Evolutionary conservation across 352 stramenopile genomes (phyloP).

Genomic region (Thraustotheca clavata): DNA sequence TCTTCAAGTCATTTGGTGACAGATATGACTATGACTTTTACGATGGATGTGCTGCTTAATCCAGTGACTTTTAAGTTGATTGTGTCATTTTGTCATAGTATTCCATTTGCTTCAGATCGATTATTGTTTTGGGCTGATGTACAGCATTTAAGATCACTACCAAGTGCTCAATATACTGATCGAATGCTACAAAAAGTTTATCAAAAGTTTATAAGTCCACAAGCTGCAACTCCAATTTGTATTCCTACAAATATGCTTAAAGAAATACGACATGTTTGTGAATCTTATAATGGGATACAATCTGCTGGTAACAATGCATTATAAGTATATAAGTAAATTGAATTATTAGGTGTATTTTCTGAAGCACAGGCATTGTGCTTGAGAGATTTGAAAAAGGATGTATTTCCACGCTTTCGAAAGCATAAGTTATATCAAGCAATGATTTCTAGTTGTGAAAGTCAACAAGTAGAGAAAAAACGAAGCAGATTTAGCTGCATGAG

Average conservation of each 20-base stretch:
- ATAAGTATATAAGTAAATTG: slow-evolving; percentile 33
- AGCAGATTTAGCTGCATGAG: not conserved
- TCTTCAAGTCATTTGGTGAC: not conserved
- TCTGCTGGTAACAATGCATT: not conserved
- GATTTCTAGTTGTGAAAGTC: slow-evolving; percentile 45
- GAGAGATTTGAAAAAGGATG: slow-evolving; percentile 54
- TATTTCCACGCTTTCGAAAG: slow-evolving; percentile 69
- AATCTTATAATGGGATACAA: slow-evolving; percentile 20
- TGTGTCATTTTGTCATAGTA: slow-evolving; percentile 45
- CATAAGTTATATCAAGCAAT: slow-evolving; percentile 71
- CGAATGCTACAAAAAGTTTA: slow-evolving; percentile 76
- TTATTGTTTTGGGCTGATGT: slow-evolving; percentile 80
- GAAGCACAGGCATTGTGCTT: slow-evolving; percentile 58
- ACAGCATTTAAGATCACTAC: slow-evolving; percentile 57
- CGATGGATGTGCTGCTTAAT: slow-evolving; percentile 67
- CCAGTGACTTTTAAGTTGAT: slow-evolving; percentile 67
- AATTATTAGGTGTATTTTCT: slow-evolving; percentile 59
- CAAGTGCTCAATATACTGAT: slow-evolving; percentile 73
- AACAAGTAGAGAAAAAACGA: not conserved
- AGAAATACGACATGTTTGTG: slow-evolving; percentile 52
- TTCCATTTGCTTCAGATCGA: slow-evolving; percentile 47
- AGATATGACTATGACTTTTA: slow-evolving; percentile 63
- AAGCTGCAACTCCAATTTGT: slow-evolving; percentile 61
- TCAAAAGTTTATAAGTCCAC: slow-evolving; percentile 74
- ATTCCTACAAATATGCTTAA: slow-evolving; percentile 56